phyloP scores from a whole-genome alignment of 805 yeast species.

The Saturnispora zaruensis region DNA sequence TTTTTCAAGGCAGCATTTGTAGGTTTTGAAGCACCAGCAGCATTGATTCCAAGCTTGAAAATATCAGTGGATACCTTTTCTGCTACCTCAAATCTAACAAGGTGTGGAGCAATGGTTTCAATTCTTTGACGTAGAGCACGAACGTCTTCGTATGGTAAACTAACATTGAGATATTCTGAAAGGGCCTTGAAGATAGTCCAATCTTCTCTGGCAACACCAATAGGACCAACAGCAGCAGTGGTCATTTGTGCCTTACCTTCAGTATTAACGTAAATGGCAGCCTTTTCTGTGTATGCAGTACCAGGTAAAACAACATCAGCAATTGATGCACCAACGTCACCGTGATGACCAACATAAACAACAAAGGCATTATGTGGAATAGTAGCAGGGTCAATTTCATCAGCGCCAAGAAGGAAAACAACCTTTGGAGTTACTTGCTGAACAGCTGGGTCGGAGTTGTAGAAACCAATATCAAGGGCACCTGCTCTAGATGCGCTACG shows the following conservation, averaged over 20 bases:
- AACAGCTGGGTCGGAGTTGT: slow-evolving; percentile 38
- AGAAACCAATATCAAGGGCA: slow-evolving; percentile 79
- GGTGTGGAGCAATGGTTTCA: slow-evolving; percentile 72
- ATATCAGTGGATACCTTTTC: slow-evolving; percentile 58
- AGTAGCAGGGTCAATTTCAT: slow-evolving; percentile 59
- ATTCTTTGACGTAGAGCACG: slow-evolving; percentile 60
- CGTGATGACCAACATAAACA: slow-evolving; percentile 86
- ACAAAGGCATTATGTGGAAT: slow-evolving; percentile 83
- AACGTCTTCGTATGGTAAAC: slow-evolving; percentile 70
- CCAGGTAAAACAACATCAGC: slow-evolving; percentile 87
- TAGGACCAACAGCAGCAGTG: slow-evolving; percentile 80
- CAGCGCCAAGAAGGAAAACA: slow-evolving; percentile 77
- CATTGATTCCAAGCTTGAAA: slow-evolving; percentile 48
- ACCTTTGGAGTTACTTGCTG: slow-evolving; percentile 54
- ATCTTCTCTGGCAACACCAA: slow-evolving; percentile 86
- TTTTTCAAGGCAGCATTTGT: slow-evolving; percentile 43
- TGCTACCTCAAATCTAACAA: slow-evolving; percentile 63
- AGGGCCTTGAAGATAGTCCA: slow-evolving; percentile 83
- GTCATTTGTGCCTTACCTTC: slow-evolving; percentile 84
- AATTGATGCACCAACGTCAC: slow-evolving; percentile 79
- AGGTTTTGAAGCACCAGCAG: slow-evolving; percentile 30
- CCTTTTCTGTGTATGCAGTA: slow-evolving; percentile 81
- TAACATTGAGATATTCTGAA: slow-evolving; percentile 62
- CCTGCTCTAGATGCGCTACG: slow-evolving; percentile 86
- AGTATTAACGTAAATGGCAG: slow-evolving; percentile 78